phyloP scores from a whole-genome alignment of 192 early-diverging fungal species.

The Umbelopsis sp. region DNA sequence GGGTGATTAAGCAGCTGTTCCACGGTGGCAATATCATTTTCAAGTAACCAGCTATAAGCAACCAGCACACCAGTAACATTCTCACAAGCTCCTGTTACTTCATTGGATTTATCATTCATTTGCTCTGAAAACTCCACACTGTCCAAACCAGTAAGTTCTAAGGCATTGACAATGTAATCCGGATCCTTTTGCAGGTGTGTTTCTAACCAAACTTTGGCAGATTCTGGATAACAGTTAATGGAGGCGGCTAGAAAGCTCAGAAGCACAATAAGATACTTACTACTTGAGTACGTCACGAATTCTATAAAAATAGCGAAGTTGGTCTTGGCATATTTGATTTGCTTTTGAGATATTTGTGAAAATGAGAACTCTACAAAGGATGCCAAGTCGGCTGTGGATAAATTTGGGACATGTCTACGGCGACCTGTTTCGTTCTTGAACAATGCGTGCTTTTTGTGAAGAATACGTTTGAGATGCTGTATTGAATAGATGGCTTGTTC shows the following conservation, averaged over 20 bases:
- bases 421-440: slow-evolving; percentile 47
- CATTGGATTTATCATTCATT: neutral
- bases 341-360: slow-evolving; percentile 49
- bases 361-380: slow-evolving; percentile 63
- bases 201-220: slow-evolving; percentile 12
- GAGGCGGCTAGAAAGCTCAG: no score
- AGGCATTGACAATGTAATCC: slow-evolving; percentile 1
- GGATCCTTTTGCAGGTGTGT: neutral
- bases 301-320: slow-evolving; percentile 66
- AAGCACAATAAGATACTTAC: slow-evolving; percentile 32
- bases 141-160: slow-evolving; percentile 3
- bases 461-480: slow-evolving; percentile 60
- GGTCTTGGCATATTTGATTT: slow-evolving; percentile 62
- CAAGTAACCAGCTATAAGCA: slow-evolving; percentile 4
- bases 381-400: slow-evolving; percentile 45
- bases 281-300: slow-evolving; percentile 48
- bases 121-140: neutral
- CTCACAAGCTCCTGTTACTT: neutral
- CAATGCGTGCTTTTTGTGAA: slow-evolving; percentile 51
- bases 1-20: neutral
- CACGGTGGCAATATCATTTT: neutral
- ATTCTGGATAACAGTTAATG: neutral
- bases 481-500: slow-evolving; percentile 57
- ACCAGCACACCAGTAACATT: neutral
- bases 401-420: slow-evolving; percentile 53